Percentiles rank a stretch among this genome's conserved stretches.
phyloP scores from a whole-genome alignment of 1,284 basidiomycete genomes.

The Xerocomus amazonicus region DNA sequence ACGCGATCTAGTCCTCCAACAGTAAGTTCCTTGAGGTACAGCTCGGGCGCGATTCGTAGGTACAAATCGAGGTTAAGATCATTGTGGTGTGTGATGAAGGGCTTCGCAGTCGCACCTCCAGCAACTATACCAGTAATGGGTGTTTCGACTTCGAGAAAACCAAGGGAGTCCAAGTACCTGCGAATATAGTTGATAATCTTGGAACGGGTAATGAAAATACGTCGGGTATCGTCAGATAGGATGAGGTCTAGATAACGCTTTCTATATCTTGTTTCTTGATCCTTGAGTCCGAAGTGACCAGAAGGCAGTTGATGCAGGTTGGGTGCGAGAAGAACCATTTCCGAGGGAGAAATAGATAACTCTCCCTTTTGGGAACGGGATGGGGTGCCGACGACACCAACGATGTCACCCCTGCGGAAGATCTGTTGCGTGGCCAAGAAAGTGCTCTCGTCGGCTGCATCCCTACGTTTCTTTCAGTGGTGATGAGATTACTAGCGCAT shows the following conservation, averaged over 20 bases:
- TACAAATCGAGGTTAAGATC: constrained; percentile 97
- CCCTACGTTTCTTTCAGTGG: constrained; percentile 40
- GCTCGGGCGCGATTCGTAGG: constrained; percentile 96
- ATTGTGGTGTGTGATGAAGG: constrained; percentile 98
- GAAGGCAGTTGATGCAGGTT: constrained; percentile 96
- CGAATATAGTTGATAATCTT: constrained; percentile 90
- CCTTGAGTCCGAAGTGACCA: constrained; percentile 87
- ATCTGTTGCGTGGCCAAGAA: constrained; percentile 80
- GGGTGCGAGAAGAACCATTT: constrained; percentile 89
- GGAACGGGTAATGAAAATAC: constrained; percentile 88
- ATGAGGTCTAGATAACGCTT: constrained; percentile 99
- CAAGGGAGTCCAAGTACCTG: constrained; percentile 86
- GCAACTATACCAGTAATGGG: constrained; percentile 98
- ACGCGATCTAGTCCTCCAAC: constrained; percentile 98
- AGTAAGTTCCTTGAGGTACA: constrained; percentile 97
- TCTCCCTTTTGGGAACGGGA: constrained; percentile 96
- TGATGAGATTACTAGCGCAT: neutral
- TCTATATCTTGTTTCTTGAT: constrained; percentile 96
- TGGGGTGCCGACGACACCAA: constrained; percentile 88
- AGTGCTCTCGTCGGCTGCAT: constrained; percentile 63
- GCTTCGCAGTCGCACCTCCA: constrained; percentile 97
- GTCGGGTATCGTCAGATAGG: constrained; percentile 87
- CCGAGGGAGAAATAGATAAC: constrained; percentile 82
- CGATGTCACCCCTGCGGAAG: constrained; percentile 94
- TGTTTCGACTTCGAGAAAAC: constrained; percentile 99